phyloP scores from a whole-genome alignment of 2,329 filamentous ascomycete species.

The Diaporthe sp. region DNA sequence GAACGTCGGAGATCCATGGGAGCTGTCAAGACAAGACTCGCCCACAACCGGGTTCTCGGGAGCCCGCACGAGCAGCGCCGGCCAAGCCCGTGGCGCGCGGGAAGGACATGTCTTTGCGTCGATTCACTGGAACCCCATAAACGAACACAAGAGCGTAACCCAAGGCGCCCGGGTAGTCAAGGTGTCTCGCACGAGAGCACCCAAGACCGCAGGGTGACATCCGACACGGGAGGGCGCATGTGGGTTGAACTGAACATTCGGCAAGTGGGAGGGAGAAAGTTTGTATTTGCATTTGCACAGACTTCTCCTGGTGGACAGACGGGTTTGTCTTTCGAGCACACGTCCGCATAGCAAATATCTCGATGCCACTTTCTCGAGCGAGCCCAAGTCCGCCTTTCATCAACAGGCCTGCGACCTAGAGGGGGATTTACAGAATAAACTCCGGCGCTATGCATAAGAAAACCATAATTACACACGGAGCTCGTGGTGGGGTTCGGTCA shows the following conservation, averaged over 20 bases:
- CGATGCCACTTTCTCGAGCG: not conserved
- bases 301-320: not conserved
- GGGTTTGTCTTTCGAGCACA: not conserved
- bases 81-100: not conserved
- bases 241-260: not conserved
- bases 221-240: not conserved
- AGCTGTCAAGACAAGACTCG: not conserved
- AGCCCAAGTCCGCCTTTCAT: not conserved
- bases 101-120: not conserved
- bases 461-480: slow-evolving; percentile 9
- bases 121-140: not conserved
- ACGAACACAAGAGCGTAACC: not conserved
- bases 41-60: not conserved
- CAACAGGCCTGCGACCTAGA: not conserved
- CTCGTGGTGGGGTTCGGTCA: not conserved
- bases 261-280: slow-evolving; percentile 8
- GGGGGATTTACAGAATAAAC: not conserved
- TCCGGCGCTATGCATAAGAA: slow-evolving; percentile 17
- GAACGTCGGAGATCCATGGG: not conserved
- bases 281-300: slow-evolving; percentile 8
- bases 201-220: not conserved
- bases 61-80: not conserved
- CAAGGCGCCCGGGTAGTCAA: not conserved
- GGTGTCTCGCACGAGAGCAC: not conserved
- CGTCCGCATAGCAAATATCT: not conserved